These are phyloP conservation scores for Mycena kentingensis DNA, from an alignment of 768 basidiomycete species.

Conservation along the genomic window DNA sequence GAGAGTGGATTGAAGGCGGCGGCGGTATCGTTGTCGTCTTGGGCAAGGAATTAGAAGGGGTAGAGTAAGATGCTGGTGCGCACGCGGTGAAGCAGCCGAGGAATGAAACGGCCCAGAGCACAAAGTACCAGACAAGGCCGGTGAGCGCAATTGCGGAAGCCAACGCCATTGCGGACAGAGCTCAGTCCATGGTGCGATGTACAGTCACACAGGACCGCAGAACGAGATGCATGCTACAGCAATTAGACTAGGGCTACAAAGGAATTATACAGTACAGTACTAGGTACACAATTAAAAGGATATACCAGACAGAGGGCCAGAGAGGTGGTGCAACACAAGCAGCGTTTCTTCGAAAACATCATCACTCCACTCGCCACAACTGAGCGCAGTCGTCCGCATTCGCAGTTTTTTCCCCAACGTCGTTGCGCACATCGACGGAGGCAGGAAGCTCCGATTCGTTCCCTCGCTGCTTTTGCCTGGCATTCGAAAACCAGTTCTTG, in stretches of 20 bases:
- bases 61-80: conserved; percentile 32
- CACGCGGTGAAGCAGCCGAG: conserved; percentile 74
- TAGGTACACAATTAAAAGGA: too few species aligned
- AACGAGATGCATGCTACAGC: too few species aligned
- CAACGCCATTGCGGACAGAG: neutral
- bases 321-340: too few species aligned
- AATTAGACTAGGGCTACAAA: neutral
- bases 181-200: neutral
- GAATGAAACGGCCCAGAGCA: conserved; percentile 65
- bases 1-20: conserved; percentile 63
- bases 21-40: conserved; percentile 78
- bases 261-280: neutral
- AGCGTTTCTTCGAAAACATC: too few species aligned
- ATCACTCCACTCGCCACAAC: too few species aligned
- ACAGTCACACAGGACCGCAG: neutral
- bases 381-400: too few species aligned
- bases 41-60: neutral
- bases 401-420: too few species aligned
- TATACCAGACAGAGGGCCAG: too few species aligned
- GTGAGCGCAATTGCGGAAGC: conserved; percentile 32
- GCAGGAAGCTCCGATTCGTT: too few species aligned
- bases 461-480: conserved; percentile 39
- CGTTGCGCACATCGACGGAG: too few species aligned
- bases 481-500: conserved; percentile 71
- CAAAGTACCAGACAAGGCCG: conserved; percentile 60